phyloP scores from a whole-genome alignment of 2,329 filamentous ascomycete species.

The Aspergillus tanneri region DNA sequence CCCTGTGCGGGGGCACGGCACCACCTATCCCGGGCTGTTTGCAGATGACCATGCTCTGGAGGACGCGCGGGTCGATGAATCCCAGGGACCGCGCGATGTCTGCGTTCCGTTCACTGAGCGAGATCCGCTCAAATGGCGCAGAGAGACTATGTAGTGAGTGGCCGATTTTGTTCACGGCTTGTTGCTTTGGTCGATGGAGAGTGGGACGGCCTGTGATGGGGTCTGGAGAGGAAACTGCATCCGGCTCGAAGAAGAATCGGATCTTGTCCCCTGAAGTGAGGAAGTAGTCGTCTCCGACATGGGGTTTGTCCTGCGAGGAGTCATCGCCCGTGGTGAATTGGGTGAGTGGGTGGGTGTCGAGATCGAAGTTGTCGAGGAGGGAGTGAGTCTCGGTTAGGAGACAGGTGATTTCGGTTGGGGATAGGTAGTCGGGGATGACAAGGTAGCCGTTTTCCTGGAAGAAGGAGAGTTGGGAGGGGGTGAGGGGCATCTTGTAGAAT shows the following conservation, averaged over 20 bases:
- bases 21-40: conserved; percentile 97
- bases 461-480: conserved; percentile 65
- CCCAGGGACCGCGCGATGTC: conserved; percentile 69
- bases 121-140: conserved; percentile 60
- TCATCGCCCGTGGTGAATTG: conserved; percentile 84
- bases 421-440: conserved; percentile 75
- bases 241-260: conserved; percentile 96
- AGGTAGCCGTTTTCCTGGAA: conserved; percentile 89
- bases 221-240: conserved; percentile 62
- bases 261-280: conserved; percentile 85
- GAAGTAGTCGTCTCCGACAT: conserved; percentile 95
- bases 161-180: conserved; percentile 86
- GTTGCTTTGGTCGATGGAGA: conserved; percentile 74
- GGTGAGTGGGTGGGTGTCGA: conserved; percentile 87
- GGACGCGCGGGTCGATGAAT: conserved; percentile 70
- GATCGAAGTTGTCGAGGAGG: conserved; percentile 71
- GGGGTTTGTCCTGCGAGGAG: conserved; percentile 51
- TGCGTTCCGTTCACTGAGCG: conserved; percentile 50
- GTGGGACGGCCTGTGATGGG: conserved; percentile 53
- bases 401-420: conserved; percentile 60
- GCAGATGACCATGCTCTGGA: conserved; percentile 98
- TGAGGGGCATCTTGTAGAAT: conserved; percentile 51
- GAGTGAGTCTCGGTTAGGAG: conserved; percentile 73
- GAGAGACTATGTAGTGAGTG: conserved; percentile 72
- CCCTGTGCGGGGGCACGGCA: conserved; percentile 86